Evolutionary conservation across 2,329 filamentous ascomycete genomes (phyloP).

Genomic region (Furcasterigmium furcatum): DNA sequence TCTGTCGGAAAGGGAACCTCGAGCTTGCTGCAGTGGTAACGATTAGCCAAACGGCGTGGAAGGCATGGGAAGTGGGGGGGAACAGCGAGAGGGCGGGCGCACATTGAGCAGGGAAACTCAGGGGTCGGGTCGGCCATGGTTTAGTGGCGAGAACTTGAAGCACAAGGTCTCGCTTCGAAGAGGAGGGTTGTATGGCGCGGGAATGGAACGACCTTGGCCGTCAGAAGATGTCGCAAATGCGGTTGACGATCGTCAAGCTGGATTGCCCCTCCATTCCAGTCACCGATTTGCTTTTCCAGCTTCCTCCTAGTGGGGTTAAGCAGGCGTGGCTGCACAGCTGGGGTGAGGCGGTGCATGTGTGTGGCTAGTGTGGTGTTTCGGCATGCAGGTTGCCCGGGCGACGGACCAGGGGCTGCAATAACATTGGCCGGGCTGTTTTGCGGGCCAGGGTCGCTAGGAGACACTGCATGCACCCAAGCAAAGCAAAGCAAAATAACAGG

Average conservation of each 20-base stretch:
- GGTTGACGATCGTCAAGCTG: too few relatives aligned
- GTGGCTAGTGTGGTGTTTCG: not conserved
- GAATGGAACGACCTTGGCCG: too few relatives aligned
- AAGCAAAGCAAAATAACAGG: not conserved
- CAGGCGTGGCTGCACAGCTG: too few relatives aligned
- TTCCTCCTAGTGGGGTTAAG: too few relatives aligned
- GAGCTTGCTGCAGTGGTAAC: conserved; percentile 54
- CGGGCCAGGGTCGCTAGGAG: not conserved
- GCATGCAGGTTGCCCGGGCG: not conserved
- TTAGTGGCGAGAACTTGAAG: not conserved
- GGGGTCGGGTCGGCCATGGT: conserved; percentile 40
- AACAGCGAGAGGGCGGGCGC: conserved; percentile 25
- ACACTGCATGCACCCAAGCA: not conserved
- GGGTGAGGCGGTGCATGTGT: not conserved
- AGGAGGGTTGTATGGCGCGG: too few relatives aligned
- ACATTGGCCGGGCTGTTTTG: conserved; percentile 1
- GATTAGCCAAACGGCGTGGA: conserved; percentile 11
- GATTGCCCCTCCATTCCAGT: not conserved
- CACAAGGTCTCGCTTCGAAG: too few relatives aligned
- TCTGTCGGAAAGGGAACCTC: conserved; percentile 77
- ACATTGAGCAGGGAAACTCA: conserved; percentile 64
- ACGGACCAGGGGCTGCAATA: not conserved
- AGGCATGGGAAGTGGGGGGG: conserved; percentile 14
- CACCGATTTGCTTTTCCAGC: too few relatives aligned
- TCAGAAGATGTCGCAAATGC: too few relatives aligned